Evolutionary conservation across 306 rosid species (phyloP), one percentile per base, ranked within the genome.

Genomic region (Prosopis cineraria): DNA sequence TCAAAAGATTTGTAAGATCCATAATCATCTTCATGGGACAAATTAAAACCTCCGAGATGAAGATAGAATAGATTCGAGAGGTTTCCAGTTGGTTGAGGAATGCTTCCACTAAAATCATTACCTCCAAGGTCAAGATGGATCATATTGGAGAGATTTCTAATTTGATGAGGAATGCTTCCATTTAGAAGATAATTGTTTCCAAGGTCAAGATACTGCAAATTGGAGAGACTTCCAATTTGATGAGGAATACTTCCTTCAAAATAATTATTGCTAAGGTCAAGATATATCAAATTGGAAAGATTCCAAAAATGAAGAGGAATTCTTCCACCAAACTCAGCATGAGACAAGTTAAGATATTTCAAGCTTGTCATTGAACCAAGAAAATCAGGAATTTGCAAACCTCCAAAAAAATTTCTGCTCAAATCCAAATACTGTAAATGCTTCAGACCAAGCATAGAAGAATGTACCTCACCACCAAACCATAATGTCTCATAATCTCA

Each of bases 111-210:
- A 3, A 20, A 53, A 1, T 10, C 1, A 3, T 3, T 10, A 25
- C 0, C 0, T 7, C 1, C 4, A 3, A 53, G 62, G 3, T 22
- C 7, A 20, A 55, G 31, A 55, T 22, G 3, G 1, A 0, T 6
- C 7, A 55, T 10, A 20, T 55, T 55, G 31, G 62, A 55, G 33
- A 55, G 62, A 0, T 55, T 55, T 55, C 62, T 31, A 9, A 55
- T 55, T 55, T 55, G 62, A 55, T 3, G 62, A 3, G 62, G 31
- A 22, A 55, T 55, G 33, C 16, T 20, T 24, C 16, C 58, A 19
- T 0, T 1, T n/a, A n/a, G n/a, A 8, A 53, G 22, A 1, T 8
- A 0, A 24, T 53, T 9, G 8, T 1, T 14, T 20, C 14, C 0
- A 0, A 55, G 31, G 11, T 55, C 14, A 24, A 55, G 62, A 24